Conservation (phyloP, 2,329 filamentous ascomycete genomes). For the Fusarium caatingaense region DNA sequence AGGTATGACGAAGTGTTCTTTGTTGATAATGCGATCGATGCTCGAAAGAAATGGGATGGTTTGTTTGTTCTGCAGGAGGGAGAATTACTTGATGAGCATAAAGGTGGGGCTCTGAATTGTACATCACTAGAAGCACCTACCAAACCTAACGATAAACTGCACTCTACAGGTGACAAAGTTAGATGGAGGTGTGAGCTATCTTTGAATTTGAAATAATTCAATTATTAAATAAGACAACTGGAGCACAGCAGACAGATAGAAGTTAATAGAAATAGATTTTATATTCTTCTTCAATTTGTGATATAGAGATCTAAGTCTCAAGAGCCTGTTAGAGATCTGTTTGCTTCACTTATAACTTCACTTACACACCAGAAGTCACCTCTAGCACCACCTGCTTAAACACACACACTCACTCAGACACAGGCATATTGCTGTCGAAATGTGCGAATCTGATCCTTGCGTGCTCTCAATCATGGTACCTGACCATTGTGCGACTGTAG, state of each 20-base stretch:
- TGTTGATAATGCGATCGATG: not conserved
- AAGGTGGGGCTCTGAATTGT: slow-evolving; percentile 7
- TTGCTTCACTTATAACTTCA: not conserved
- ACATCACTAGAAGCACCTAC: not conserved
- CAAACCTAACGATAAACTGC: not conserved
- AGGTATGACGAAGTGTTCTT: not conserved
- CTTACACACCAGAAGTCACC: not conserved
- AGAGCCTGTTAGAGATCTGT: not conserved
- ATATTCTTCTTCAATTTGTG: not conserved
- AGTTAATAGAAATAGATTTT: not conserved
- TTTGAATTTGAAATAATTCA: not conserved
- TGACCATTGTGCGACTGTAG: not conserved
- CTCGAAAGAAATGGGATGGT: slow-evolving; percentile 1
- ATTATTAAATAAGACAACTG: not conserved
- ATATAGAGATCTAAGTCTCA: not conserved
- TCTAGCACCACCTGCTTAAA: not conserved
- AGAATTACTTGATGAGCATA: not conserved
- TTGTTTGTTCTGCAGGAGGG: slow-evolving; percentile 18
- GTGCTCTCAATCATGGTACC: not conserved
- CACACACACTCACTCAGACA: not conserved
- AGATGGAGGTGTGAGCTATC: not conserved
- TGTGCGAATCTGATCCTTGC: not conserved
- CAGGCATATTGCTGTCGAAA: not conserved
- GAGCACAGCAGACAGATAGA: accelerated
- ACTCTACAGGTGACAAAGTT: not conserved